A percentile compares a stretch with the other conserved stretches of the same genome.
phyloP scores from a whole-genome alignment of 139 green algal species.

The Diplosphaera chodatii region DNA sequence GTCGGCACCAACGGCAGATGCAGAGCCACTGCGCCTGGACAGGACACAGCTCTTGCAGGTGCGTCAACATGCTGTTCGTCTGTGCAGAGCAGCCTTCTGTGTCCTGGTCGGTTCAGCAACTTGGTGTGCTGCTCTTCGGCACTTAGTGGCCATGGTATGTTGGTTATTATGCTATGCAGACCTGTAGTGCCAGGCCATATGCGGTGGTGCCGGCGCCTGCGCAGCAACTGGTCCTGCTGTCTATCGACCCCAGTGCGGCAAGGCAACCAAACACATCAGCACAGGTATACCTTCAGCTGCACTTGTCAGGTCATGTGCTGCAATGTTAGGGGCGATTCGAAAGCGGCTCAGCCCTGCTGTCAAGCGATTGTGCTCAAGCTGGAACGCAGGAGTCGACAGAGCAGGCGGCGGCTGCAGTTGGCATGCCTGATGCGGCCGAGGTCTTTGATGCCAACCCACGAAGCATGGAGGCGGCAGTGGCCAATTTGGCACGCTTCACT shows the following conservation, averaged over 20 bases:
- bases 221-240: neutral
- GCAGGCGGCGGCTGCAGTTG: neutral
- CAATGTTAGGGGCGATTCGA: too few species aligned
- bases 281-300: too few species aligned
- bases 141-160: too few species aligned
- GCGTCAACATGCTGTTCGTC: neutral
- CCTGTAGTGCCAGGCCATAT: neutral
- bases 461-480: neutral
- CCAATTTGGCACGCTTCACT: neutral
- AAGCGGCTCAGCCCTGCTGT: too few species aligned
- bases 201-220: neutral
- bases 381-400: neutral
- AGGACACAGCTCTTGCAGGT: neutral
- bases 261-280: too few species aligned
- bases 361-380: too few species aligned
- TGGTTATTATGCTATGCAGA: neutral
- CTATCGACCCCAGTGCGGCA: neutral
- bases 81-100: too few species aligned
- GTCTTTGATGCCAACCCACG: neutral
- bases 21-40: neutral
- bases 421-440: neutral
- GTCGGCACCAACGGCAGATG: neutral
- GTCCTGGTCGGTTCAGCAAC: too few species aligned
- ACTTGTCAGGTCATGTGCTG: too few species aligned
- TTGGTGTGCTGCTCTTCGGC: too few species aligned